Evolutionary conservation across 1,284 basidiomycete genomes (phyloP).

Genomic region (Exobasidium rhododendri): DNA sequence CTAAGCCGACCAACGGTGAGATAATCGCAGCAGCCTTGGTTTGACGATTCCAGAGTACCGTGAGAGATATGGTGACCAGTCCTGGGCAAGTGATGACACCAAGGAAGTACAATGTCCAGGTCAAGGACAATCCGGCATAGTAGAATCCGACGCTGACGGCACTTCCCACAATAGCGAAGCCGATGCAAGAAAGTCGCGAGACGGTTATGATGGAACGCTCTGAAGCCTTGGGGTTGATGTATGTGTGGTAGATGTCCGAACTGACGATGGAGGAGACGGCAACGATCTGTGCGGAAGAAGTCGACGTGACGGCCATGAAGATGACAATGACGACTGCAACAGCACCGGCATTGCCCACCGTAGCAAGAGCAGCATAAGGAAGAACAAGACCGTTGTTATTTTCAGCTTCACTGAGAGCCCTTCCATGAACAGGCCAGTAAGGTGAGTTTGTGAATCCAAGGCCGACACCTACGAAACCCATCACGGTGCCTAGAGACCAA

Average conservation of each 20-base stretch:
- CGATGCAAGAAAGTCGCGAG: conserved; percentile 30
- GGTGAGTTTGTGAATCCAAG: conserved; percentile 23
- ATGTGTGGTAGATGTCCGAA: conserved; percentile 43
- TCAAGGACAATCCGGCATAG: conserved; percentile 38
- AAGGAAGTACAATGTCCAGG: conserved; percentile 47
- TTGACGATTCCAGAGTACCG: conserved; percentile 46
- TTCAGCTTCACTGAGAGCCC: conserved; percentile 25
- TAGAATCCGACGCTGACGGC: conserved; percentile 33
- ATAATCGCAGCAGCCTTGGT: conserved; percentile 27
- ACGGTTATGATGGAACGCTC: conserved; percentile 36
- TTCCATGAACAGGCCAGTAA: conserved; percentile 40
- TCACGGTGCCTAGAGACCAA: conserved; percentile 41
- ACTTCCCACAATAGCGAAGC: conserved; percentile 38
- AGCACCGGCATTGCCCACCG: conserved; percentile 41
- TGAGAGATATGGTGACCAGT: conserved; percentile 28
- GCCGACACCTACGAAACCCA: conserved; percentile 33
- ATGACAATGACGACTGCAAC: conserved; percentile 45
- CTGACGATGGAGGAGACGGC: conserved; percentile 41
- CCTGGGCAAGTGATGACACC: conserved; percentile 25
- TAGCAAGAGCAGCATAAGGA: conserved; percentile 36
- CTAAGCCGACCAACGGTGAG: conserved; percentile 23
- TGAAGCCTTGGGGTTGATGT: conserved; percentile 30
- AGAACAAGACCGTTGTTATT: conserved; percentile 34
- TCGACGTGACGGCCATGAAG: conserved; percentile 45
- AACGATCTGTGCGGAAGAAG: conserved; percentile 42